Percentiles rank a stretch among this genome's conserved stretches.
These are phyloP conservation scores for Termitomyces eurrhizus DNA, from an alignment of 768 basidiomycete genomes.

Conservation along the genomic window DNA sequence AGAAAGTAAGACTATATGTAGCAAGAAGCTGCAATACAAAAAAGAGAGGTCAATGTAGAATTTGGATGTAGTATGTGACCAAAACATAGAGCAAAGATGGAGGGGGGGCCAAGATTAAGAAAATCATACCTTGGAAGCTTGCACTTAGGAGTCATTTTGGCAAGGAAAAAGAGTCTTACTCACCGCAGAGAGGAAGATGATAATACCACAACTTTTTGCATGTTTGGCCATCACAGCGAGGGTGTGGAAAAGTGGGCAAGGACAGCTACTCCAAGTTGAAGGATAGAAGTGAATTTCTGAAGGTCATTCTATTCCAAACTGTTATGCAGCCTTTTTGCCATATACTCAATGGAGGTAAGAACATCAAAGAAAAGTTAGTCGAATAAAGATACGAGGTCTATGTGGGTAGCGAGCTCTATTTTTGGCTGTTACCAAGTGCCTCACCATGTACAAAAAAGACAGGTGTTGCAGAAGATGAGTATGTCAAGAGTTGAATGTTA, in stretches of 20 bases:
- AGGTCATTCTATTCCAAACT: slow-evolving; percentile 15
- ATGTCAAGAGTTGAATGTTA: not conserved
- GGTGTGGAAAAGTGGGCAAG: not conserved
- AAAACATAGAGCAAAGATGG: slow-evolving; percentile 70
- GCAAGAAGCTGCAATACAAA: slow-evolving; percentile 54
- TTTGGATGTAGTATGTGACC: slow-evolving; percentile 60
- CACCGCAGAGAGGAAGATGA: slow-evolving; percentile 55
- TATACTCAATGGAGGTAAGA: not conserved
- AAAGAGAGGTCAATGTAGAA: slow-evolving; percentile 39
- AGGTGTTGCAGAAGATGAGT: not conserved
- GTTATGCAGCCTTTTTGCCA: slow-evolving; percentile 6
- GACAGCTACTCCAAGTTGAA: slow-evolving; percentile 18
- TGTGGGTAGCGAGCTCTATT: not conserved
- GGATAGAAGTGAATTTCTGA: slow-evolving; percentile 18
- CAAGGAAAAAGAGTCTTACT: slow-evolving; percentile 10
- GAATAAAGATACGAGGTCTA: not conserved
- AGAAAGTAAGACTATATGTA: slow-evolving; percentile 63
- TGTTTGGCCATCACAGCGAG: slow-evolving; percentile 20
- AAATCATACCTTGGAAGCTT: slow-evolving; percentile 32
- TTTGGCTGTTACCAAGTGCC: too few species aligned
- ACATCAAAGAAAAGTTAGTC: not conserved
- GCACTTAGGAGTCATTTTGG: not conserved
- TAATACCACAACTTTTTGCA: slow-evolving; percentile 49
- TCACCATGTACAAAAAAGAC: too few species aligned
- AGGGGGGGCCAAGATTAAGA: slow-evolving; percentile 66